phyloP scores from a whole-genome alignment of 305 asterid species.

The Rubia tinctorum region DNA sequence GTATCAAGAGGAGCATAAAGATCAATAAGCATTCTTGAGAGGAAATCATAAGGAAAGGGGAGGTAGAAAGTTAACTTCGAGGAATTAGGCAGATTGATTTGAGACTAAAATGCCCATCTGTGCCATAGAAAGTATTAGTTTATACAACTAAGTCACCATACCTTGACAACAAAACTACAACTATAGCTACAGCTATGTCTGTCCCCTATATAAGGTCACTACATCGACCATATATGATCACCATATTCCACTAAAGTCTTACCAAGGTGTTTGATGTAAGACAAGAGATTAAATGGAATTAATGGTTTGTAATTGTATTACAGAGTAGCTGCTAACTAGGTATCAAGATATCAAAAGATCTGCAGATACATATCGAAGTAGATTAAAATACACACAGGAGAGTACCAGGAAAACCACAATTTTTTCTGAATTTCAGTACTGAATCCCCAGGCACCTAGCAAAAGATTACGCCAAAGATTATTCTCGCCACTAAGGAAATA shows the following conservation, averaged over 20 bases:
- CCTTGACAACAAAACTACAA: not conserved
- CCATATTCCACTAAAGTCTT: not conserved
- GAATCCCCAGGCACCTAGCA: not conserved
- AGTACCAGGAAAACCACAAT: not conserved
- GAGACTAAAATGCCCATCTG: not conserved
- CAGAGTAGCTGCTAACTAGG: not conserved
- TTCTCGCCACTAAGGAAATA: not conserved
- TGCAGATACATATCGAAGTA: not conserved
- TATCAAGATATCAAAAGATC: not conserved
- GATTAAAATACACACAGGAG: not conserved
- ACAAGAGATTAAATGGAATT: not conserved
- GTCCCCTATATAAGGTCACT: not conserved
- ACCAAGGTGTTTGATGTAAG: not conserved
- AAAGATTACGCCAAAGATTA: not conserved
- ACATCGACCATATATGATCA: not conserved
- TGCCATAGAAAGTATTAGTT: not conserved
- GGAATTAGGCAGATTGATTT: not conserved
- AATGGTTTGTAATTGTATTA: not conserved
- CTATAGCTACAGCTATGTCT: not conserved
- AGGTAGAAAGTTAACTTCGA: not conserved
- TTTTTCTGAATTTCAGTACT: not conserved
- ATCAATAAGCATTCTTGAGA: constrained; percentile 17
- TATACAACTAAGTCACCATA: not conserved
- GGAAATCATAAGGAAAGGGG: not conserved
- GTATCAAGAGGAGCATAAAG: constrained; percentile 30